phyloP scores from a whole-genome alignment of 306 rosid genomes.

The Glycyrrhiza uralensis region DNA sequence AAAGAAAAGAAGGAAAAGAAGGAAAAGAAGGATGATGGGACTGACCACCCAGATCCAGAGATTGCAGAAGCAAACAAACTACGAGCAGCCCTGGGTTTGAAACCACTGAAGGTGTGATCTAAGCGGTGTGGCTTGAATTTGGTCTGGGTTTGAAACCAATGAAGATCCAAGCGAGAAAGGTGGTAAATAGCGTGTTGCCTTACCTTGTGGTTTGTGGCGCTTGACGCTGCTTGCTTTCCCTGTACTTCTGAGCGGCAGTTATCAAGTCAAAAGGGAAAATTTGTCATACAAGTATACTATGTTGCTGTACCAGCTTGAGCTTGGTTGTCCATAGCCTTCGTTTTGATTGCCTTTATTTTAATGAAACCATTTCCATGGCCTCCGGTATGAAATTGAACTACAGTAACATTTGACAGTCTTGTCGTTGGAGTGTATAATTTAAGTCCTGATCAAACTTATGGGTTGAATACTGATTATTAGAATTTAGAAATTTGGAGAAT shows the following conservation, averaged over 20 bases:
- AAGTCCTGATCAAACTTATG: not conserved
- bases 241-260: not conserved
- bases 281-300: not conserved
- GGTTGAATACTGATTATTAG: slow-evolving; percentile 1
- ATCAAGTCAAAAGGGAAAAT: slow-evolving; percentile 1
- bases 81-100: slow-evolving; percentile 83
- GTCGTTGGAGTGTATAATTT: not conserved
- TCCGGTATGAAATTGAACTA: not conserved
- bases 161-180: not conserved
- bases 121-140: not conserved
- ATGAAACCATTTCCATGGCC: not conserved
- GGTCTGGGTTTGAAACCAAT: not conserved
- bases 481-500: not conserved
- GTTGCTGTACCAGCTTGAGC: slow-evolving; percentile 2
- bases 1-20: slow-evolving; percentile 74
- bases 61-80: slow-evolving; percentile 79
- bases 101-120: slow-evolving; percentile 54
- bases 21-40: slow-evolving; percentile 74
- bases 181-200: not conserved
- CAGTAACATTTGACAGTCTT: not conserved
- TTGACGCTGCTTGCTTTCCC: not conserved
- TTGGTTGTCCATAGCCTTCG: not conserved
- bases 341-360: not conserved
- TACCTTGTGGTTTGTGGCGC: slow-evolving; percentile 4
- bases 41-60: slow-evolving; percentile 83